A percentile compares a stretch with the other conserved stretches of the same genome.
Conservation (phyloP, 1,139 yeast genomes). For the Geotrichum candidum region DNA sequence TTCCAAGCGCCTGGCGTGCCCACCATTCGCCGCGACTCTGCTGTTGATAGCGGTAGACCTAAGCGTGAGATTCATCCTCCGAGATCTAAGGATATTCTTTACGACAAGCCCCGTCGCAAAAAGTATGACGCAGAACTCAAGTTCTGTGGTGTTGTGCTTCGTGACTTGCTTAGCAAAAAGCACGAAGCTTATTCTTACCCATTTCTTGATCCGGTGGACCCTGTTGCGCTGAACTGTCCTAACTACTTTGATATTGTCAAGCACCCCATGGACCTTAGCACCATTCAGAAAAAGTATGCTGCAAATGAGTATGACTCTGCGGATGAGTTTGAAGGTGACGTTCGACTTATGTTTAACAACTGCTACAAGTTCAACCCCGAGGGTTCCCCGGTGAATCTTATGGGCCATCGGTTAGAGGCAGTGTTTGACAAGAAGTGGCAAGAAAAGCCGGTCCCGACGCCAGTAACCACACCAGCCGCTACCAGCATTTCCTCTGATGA, state of each 20-base stretch:
- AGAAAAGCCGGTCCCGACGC: constrained; percentile 71
- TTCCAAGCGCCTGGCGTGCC: constrained; percentile 46
- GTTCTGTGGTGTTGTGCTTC: constrained; percentile 75
- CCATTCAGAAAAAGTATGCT: constrained; percentile 70
- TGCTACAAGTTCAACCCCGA: constrained; percentile 93
- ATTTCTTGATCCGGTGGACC: constrained; percentile 89
- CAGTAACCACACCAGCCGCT: constrained; percentile 38
- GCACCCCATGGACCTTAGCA: constrained; percentile 92
- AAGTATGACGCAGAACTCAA: constrained; percentile 85
- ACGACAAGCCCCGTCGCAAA: constrained; percentile 80
- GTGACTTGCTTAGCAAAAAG: constrained; percentile 77
- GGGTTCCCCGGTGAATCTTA: constrained; percentile 88
- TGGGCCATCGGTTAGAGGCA: constrained; percentile 89
- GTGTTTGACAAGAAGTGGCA: constrained; percentile 86
- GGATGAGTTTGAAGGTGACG: constrained; percentile 79
- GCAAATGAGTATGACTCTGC: constrained; percentile 87
- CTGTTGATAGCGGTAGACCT: constrained; percentile 62
- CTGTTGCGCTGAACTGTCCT: constrained; percentile 89
- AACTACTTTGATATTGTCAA: constrained; percentile 78
- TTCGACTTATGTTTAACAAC: constrained; percentile 75
- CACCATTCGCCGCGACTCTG: constrained; percentile 56
- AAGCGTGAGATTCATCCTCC: constrained; percentile 97
- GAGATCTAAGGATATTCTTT: constrained; percentile 86
- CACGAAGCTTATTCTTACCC: constrained; percentile 84
- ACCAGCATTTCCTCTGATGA: background rate